Evolutionary conservation across 2,329 filamentous ascomycete genomes (phyloP), one percentile per base, ranked within the genome.

Genomic region (Leptographium radiaticola): DNA sequence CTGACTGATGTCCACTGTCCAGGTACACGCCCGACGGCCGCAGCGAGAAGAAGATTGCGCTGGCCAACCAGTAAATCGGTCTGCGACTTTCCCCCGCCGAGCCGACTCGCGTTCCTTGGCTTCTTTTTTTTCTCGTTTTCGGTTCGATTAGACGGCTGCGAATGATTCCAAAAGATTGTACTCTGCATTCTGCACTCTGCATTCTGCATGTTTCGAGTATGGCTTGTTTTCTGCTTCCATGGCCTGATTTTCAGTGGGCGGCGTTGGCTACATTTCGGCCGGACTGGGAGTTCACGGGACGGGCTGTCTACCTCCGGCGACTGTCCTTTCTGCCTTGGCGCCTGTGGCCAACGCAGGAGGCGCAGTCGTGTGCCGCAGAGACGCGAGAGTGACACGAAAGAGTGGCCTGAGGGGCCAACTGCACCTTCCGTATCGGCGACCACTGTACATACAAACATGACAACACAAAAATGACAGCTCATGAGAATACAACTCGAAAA

Each of bases 21-120:
- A 81, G 78, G 67, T 81, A 82, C 64, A 81, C 79, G 4, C 79
- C 79, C 49, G 78, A 81, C 58, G 79, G 79, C 55, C 76, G 79
- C 64, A 79, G 79, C 69, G 75, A 78, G 66, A 81, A 81, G 74
- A 81, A 81, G 71, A 71, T 73, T 58, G 67, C 58, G 16, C 56
- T 62, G 5, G 55, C 56, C 42, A 59, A 62, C 56, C 55, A 57
- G 48, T 60, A 57, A 50, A 43, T 44, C 39, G 12, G 30, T n/a
- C 36, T n/a, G 20, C 25, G 2, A 11, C 2, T 46, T 25, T 46
- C 8, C 16, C 4, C 2, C 13, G 11, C 25, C 15, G 20, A 30
- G 30, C 8, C 20, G 6, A 30, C 30, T n/a, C 11, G 20, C 36
- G 2, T 49, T 33, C 33, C n/a, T n/a, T n/a, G n/a, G n/a, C n/a